Base-by-base conservation (phyloP, 352 stramenopile genomes). In the Globisporangium polare region DNA sequence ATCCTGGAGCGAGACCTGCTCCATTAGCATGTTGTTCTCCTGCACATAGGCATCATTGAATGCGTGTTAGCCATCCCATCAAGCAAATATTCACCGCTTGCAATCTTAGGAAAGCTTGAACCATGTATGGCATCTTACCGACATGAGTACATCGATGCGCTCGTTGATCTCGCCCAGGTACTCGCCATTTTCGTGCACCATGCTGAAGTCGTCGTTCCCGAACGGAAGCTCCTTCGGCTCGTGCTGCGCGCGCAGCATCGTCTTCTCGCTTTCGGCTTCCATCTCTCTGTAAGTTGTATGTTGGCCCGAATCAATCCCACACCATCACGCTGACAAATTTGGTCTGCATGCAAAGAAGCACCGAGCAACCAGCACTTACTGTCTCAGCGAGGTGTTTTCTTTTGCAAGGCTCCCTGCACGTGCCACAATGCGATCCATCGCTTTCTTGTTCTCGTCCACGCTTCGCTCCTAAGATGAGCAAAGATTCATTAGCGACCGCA, bases 1-100 rank as follows among this genome's bases (percentile, higher is more conserved):
- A 18, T 92, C 84, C 60, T 92, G 82, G 2, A 94, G 67, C 2
- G 84, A 89, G 1, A 90, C 71, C 72, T 94, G 84, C 45, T 94
- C 84, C 77, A 91, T 89, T 26, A 94, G 59, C 73, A 90, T 80
- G 31, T 74, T 87, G 50, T 94, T 94, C 62, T 94, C 84, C 78
- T 86, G 33, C 18, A 6, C 22, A 33, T 15, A 39, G 26, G 20
- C 26, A 24, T 5, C n/a, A n/a, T 13, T 42, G n/a, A 26, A 24
- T 41, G 41, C 24, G 3, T 42, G 24, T 15, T 8, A n/a, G 10
- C 18, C 26, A 41, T 33, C 2, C 12, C 5, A 9, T 5, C 10
- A 42, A 52, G 8, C 15, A 13, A 37, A 52, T 7, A 51, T 20
- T n/a, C 20, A 3, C 18, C 6, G 9, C 5, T 46, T 46, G 41